A percentile compares a stretch with the other conserved stretches of the same genome.
Evolutionary conservation across 805 yeast species (phyloP).

Genomic region (Ogataea paradorogensis): DNA sequence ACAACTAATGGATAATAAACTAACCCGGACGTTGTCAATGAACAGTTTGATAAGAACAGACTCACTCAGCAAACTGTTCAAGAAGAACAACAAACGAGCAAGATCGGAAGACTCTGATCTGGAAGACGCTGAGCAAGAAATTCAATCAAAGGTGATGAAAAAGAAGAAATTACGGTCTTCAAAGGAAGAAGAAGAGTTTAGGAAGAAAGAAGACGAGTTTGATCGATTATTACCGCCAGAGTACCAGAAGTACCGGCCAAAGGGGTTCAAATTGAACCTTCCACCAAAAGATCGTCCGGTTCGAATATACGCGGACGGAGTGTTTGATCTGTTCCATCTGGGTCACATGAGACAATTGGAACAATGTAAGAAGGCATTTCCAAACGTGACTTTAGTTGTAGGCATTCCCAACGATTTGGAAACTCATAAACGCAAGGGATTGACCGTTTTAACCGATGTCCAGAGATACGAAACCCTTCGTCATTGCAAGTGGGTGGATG

Average conservation of each 20-base stretch:
- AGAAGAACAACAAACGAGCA: constrained; percentile 14
- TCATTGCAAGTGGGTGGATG: constrained; percentile 98
- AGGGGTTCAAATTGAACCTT: constrained; percentile 69
- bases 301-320: constrained; percentile 97
- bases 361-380: constrained; percentile 90
- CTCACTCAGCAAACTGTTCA: constrained; percentile 24
- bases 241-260: constrained; percentile 73
- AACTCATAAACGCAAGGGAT: constrained; percentile 89
- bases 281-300: constrained; percentile 88
- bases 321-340: constrained; percentile 91
- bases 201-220: constrained; percentile 51
- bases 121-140: constrained; percentile 6
- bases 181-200: constrained; percentile 24
- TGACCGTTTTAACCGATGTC: constrained; percentile 83
- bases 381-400: constrained; percentile 79
- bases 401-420: constrained; percentile 90
- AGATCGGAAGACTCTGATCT: constrained; percentile 17
- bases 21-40: constrained; percentile 15
- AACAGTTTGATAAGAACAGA: constrained; percentile 22
- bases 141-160: constrained; percentile 13
- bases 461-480: constrained; percentile 88
- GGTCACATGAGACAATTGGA: constrained; percentile 98
- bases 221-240: constrained; percentile 68
- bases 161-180: constrained; percentile 15
- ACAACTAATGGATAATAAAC: constrained; percentile 5